Evolutionary conservation across 2,329 filamentous ascomycete genomes (phyloP), one percentile per base, ranked within the genome.

Genomic region (Xylariaceae sp.): DNA sequence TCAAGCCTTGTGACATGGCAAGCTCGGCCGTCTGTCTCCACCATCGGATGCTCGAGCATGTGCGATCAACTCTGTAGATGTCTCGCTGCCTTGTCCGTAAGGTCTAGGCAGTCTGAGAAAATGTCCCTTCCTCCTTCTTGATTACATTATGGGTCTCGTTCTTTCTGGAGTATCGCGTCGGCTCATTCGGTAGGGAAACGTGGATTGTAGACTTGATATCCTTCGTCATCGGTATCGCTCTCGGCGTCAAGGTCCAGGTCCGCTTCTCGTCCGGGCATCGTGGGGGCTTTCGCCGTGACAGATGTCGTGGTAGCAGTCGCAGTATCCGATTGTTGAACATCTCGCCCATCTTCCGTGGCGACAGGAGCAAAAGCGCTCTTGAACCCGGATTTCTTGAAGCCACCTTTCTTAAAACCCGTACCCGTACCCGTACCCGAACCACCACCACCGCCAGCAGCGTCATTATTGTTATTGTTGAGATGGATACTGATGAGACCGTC

Each of bases 351-450:
- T n/a, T n/a, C n/a, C 12, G 27, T 32, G 27, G 27, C 74, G 2
- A 74, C 74, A 1, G 79, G 69, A 4, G 77, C 76, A 69, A 90
- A 87, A 1, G 86, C 85, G 57, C 82, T 85, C 67, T 88, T 91
- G 65, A 91, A 91, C 0, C 87, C 88, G 1, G 85, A 83, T 61
- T 92, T 93, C 68, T 91, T 90, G 61, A 90, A 90, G 0, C 82
- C 82, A 1, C 78, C 78, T 59, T 83, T 85, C 59, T 83, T 86
- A 55, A 84, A 82, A 0, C 80, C 77, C 6, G 40, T 23, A 2
- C 34, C 37, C 17, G 42, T 43, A 10, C 14, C 33, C 37, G n/a
- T n/a, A n/a, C 46, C 44, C 19, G 45, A 45, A 0, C 69, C 68
- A n/a, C 59, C 56, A 19, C 53, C 55, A 35, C 56, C 58, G 32